A percentile compares a stretch with the other conserved stretches of the same genome.
Evolutionary conservation across 1,284 basidiomycete species (phyloP).

Genomic region (Pascua sp.): DNA sequence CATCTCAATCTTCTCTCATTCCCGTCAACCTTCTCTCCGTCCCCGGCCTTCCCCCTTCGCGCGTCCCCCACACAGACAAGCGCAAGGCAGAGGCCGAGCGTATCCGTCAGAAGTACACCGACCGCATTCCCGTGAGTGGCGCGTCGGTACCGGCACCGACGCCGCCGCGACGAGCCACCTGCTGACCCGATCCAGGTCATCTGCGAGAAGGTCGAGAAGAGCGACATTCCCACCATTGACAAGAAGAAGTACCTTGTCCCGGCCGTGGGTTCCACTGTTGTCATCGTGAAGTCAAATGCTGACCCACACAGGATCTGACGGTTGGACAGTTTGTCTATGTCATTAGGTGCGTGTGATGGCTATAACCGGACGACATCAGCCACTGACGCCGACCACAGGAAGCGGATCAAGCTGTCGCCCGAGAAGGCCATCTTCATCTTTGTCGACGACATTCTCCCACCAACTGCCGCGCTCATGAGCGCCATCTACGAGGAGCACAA

Average conservation of each 20-base stretch:
- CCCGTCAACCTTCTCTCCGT: neutral
- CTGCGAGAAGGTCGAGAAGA: slow-evolving; percentile 98
- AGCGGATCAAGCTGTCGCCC: slow-evolving; percentile 98
- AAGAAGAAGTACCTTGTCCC: slow-evolving; percentile 99
- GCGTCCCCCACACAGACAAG: slow-evolving; percentile 65
- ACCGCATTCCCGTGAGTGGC: slow-evolving; percentile 86
- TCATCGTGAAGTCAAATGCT: neutral
- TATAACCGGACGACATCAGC: slow-evolving; percentile 6
- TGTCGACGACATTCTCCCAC: slow-evolving; percentile 96
- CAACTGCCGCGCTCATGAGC: slow-evolving; percentile 97
- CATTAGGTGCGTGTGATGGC: slow-evolving; percentile 57
- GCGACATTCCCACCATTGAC: slow-evolving; percentile 98
- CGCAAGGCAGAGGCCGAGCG: slow-evolving; percentile 92
- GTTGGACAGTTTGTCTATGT: slow-evolving; percentile 99
- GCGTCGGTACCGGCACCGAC: neutral
- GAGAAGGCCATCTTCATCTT: slow-evolving; percentile 99
- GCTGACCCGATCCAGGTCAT: slow-evolving; percentile 68
- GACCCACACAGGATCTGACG: slow-evolving; percentile 73
- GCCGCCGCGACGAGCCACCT: too few species aligned
- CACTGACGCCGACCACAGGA: slow-evolving; percentile 52
- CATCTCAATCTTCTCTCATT: neutral
- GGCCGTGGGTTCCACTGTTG: slow-evolving; percentile 58
- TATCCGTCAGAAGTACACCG: slow-evolving; percentile 96
- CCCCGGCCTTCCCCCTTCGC: neutral
- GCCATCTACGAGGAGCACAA: slow-evolving; percentile 99